Base-by-base conservation (phyloP, 768 basidiomycete genomes). In the Tulasnella sp. region DNA sequence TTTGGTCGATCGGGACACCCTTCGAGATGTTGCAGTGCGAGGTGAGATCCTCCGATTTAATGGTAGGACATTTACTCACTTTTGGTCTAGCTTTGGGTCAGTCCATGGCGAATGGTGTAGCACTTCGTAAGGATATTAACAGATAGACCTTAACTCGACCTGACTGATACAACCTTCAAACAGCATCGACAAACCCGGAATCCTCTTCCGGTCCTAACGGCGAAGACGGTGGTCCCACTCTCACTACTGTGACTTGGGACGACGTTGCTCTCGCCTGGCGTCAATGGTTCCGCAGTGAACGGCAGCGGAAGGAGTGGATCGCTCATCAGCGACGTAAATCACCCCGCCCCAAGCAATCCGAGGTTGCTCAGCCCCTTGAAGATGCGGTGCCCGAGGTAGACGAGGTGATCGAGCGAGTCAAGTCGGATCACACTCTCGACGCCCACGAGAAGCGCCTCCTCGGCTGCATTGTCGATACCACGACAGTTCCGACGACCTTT, bases 401-500 rank as follows among this genome's bases (percentile, higher is more conserved):
- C 47, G 69, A 70, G 35, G 34, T 94, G 11, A 84, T 95, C 29
- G 92, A 94, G 77, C 83, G 83, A 42, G 76, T 98, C 69, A 92
- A 86, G 79, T 88, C 86, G 72, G 90, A 94, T 74, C 83, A 85
- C 71, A 87, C 90, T 29, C 84, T 97, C 59, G 91, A 92, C 72
- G 77, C 80, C n/a, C 89, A 97, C 75, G 94, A 97, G 80, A 87
- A 90, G 75, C 83, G 89, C 67, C 79, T 98, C 59, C 78, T 98
- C 64, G 82, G 89, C 3, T 95, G 92, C 75, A 95, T 98, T 73
- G 91, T 98, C 29, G 89, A 98, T 80, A 80, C 92, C 37, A 91
- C 80, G 34, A 83, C 90, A 0, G 88, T 94, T 82, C 85, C 89
- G 14, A 95, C 94, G 8, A 88, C 91, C 0, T 97, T 96, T 79